Conservation (phyloP, 2,329 filamentous ascomycete species). For the Sarocladium oryzae region DNA sequence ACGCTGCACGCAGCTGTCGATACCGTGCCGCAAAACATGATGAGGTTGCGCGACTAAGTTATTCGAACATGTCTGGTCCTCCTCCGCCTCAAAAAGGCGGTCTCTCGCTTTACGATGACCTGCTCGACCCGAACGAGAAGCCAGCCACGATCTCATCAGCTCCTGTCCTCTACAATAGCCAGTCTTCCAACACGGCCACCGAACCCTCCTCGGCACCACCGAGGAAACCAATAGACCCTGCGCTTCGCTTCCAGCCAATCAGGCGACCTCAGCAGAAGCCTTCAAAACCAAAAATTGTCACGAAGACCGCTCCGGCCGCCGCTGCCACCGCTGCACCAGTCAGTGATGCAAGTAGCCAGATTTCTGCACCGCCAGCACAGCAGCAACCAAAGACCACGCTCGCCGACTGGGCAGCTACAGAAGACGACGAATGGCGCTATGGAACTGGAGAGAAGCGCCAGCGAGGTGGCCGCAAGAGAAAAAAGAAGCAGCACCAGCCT, state of each 20-base stretch:
- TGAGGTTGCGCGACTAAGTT: conserved; percentile 23
- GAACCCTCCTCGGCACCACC: conserved; percentile 32
- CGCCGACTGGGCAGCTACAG: conserved; percentile 72
- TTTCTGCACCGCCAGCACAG: conserved; percentile 28
- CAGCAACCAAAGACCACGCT: conserved; percentile 58
- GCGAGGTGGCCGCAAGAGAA: conserved; percentile 72
- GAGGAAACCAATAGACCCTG: conserved; percentile 55
- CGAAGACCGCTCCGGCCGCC: conserved; percentile 29
- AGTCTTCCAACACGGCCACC: conserved; percentile 35
- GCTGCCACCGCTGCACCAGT: conserved; percentile 21
- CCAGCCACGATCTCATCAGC: conserved; percentile 67
- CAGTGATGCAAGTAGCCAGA: conserved; percentile 14
- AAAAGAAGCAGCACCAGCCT: conserved; percentile 60
- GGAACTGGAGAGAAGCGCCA: conserved; percentile 57
- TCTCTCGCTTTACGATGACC: conserved; percentile 77
- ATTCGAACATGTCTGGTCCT: conserved; percentile 26
- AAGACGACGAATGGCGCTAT: conserved; percentile 78
- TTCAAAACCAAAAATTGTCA: conserved; percentile 58
- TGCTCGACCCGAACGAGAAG: conserved; percentile 57
- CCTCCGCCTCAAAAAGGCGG: conserved; percentile 32
- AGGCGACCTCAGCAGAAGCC: conserved; percentile 62
- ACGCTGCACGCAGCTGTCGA: too few species aligned
- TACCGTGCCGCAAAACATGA: neutral
- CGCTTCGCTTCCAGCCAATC: conserved; percentile 81
- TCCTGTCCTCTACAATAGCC: conserved; percentile 61